Evolutionary conservation across 208 protist genomes (phyloP).

Genomic region (Trypanosoma scelopori): DNA sequence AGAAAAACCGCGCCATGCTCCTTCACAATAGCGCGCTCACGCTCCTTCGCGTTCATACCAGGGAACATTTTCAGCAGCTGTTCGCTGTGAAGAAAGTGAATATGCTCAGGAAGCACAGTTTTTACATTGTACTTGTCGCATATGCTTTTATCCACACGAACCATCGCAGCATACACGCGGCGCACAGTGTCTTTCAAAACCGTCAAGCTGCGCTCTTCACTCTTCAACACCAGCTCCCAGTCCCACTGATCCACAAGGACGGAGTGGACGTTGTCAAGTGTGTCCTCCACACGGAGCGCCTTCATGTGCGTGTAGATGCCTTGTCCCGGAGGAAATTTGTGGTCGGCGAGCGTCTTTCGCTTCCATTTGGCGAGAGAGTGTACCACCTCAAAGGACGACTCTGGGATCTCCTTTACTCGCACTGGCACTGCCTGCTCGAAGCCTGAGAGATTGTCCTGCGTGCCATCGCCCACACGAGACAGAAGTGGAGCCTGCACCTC

Average conservation of each 20-base stretch:
- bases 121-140: conserved; percentile 46
- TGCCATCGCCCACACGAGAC: conserved; percentile 73
- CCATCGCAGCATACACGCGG: conserved; percentile 71
- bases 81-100: conserved; percentile 85
- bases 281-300: conserved; percentile 86
- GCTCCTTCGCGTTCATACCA: conserved; percentile 73
- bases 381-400: conserved; percentile 80
- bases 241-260: conserved; percentile 94
- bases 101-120: conserved; percentile 70
- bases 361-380: conserved; percentile 95
- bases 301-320: conserved; percentile 88
- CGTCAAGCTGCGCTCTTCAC: conserved; percentile 56
- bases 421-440: conserved; percentile 88
- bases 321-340: conserved; percentile 71
- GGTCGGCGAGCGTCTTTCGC: conserved; percentile 75
- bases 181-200: conserved; percentile 71
- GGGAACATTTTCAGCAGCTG: conserved; percentile 83
- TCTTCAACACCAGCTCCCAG: conserved; percentile 85
- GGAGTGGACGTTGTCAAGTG: conserved; percentile 87
- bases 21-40: conserved; percentile 71
- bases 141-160: conserved; percentile 62
- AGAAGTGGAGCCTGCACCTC: conserved; percentile 84
- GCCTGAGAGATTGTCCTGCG: conserved; percentile 90
- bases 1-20: conserved; percentile 90
- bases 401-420: conserved; percentile 74